Base-by-base conservation (phyloP, 148 eudicot species). In the Suaeda aralocaspica region DNA sequence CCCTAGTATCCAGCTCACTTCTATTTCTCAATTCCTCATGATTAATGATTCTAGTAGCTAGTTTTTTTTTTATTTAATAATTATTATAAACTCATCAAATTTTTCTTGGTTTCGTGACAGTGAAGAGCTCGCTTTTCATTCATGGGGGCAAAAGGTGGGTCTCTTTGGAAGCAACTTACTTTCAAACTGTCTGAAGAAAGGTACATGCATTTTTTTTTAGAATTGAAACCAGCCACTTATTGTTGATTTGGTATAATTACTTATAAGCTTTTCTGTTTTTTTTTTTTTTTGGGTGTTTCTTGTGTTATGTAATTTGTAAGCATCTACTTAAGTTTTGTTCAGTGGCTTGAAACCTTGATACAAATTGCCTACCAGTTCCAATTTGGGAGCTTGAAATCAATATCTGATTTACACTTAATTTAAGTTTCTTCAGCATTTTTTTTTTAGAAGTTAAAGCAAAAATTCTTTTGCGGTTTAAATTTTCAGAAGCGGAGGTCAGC, bases 121-220 rank as follows among this genome's bases (percentile, higher is more conserved):
- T 80, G 77, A 83, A 87, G 99, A 77, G 99, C 99, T 72, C 90
- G 91, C 52, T 94, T 94, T 87, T 94, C 99, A 33, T 89, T 87
- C 77, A 89, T 94, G 92, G 99, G 99, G 60, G 88, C 87, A 42
- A 94, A 81, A 86, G 91, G 96, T 60, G 96, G 96, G 55, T 75
- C 93, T 66, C 84, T 91, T 25, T 94, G 92, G 93, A 91, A 86
- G 84, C 97, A 91, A 84, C 69, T 91, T 73, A 83, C 91, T 22
- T 94, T 84, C 81, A 83, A 80, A 78, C 79, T 94, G 74, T 77
- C 85, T 64, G 80, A 89, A 67, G 82, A 80, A 82, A 87, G 97
- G 97, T 94, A 19, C 26, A 3, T 57, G n/a, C 42, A 42, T 75
- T 48, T 60, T 26, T 18, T 44, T 39, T n/a, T 39, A 49, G 28